Conservation (phyloP, 2,329 filamentous ascomycete genomes). For the Neophaeococcomyces mojaviensis region DNA sequence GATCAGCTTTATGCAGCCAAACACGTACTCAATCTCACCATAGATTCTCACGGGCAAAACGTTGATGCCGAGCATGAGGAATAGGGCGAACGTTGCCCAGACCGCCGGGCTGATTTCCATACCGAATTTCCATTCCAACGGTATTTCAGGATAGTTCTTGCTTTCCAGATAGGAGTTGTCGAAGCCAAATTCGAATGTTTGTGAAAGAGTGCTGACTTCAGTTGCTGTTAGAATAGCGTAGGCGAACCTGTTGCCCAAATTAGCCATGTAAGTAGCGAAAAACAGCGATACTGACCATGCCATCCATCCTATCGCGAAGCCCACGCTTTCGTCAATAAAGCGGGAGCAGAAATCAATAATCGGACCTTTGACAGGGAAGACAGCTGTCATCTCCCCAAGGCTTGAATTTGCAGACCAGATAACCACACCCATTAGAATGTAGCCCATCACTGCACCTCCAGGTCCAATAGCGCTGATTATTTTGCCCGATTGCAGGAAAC, state of each 20-base stretch:
- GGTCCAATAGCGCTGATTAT: constrained; percentile 15
- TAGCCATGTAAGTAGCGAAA: not conserved
- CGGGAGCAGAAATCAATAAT: constrained; percentile 31
- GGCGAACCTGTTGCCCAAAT: constrained; percentile 25
- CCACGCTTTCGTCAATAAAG: constrained; percentile 34
- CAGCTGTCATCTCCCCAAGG: constrained; percentile 35
- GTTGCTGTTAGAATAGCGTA: constrained; percentile 28
- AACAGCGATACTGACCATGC: constrained; percentile 28
- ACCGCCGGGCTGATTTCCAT: constrained; percentile 31
- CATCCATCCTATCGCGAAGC: constrained; percentile 39
- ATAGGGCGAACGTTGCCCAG: constrained; percentile 30
- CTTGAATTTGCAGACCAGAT: constrained; percentile 38
- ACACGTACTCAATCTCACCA: constrained; percentile 31
- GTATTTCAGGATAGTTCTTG: constrained; percentile 29
- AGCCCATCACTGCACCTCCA: constrained; percentile 20
- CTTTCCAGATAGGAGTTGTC: constrained; percentile 26
- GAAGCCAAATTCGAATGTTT: constrained; percentile 36
- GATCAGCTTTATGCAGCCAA: constrained; percentile 30
- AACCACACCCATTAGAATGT: constrained; percentile 37
- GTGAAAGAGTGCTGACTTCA: constrained; percentile 34
- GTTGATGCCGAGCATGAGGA: constrained; percentile 30
- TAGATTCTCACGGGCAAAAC: constrained; percentile 30
- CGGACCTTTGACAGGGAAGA: constrained; percentile 33
- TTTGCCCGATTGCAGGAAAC: constrained; percentile 18
- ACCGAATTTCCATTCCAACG: constrained; percentile 26